A percentile compares a stretch with the other conserved stretches of the same genome.
Conservation (phyloP, 345 rosid species). For the Iberis pinnata region DNA sequence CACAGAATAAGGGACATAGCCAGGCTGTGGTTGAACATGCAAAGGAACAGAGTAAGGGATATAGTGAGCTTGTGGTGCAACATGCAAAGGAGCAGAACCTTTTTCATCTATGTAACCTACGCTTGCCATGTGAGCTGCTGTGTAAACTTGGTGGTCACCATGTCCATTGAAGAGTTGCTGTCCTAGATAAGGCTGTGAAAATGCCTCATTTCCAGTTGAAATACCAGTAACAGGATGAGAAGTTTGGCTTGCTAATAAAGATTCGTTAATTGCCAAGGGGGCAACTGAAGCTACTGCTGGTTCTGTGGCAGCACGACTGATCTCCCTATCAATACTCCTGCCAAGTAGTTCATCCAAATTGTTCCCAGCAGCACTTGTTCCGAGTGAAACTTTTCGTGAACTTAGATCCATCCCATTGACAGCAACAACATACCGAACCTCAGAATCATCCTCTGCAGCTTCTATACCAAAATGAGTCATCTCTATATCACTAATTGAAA, state of each 20-base stretch:
- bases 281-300: slow-evolving; percentile 24
- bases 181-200: slow-evolving; percentile 31
- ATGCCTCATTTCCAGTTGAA: slow-evolving; percentile 21
- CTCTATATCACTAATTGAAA: slow-evolving; percentile 33
- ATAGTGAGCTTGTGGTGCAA: slow-evolving; percentile 26
- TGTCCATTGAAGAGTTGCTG: slow-evolving; percentile 22
- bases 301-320: slow-evolving; percentile 29
- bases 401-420: slow-evolving; percentile 33
- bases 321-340: slow-evolving; percentile 21
- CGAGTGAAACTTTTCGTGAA: slow-evolving; percentile 24
- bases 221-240: slow-evolving; percentile 29
- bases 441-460: slow-evolving; percentile 31
- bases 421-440: slow-evolving; percentile 37
- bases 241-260: slow-evolving; percentile 21
- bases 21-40: too few relatives aligned
- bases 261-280: slow-evolving; percentile 21
- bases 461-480: slow-evolving; percentile 26
- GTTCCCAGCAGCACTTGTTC: slow-evolving; percentile 15
- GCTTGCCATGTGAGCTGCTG: slow-evolving; percentile 26
- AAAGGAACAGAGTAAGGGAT: too few relatives aligned
- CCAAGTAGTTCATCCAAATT: slow-evolving; percentile 28
- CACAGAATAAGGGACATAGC: slow-evolving; percentile 21
- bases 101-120: slow-evolving; percentile 26
- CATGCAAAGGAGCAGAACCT: slow-evolving; percentile 24
- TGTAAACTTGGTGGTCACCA: slow-evolving; percentile 29